Base-by-base conservation (phyloP, 257 asterid genomes). In the Solanum peruvianum region DNA sequence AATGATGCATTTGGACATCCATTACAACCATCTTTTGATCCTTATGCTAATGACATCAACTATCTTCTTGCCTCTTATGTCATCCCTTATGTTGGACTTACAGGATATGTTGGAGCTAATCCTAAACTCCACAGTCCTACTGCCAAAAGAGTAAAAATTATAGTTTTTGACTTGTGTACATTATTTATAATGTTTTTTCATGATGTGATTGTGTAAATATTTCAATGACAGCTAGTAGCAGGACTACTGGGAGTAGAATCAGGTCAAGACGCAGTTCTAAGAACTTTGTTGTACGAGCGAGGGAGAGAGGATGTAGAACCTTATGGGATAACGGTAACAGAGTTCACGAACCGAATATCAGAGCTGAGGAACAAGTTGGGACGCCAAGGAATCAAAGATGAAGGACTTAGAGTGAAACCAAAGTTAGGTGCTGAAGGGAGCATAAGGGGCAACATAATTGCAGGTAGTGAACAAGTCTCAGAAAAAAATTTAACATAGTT, bases 31-130 rank as follows among this genome's bases (percentile, higher is more conserved):
- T 92, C 95, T 15, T 97, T 97, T 44, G 94, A 95, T 92, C 99
- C 99, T 15, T 95, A 95, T 70, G 97, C 95, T 9, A 90, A 91
- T 82, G 98, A 93, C 82, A 87, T 95, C 33, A 94, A 95, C 80
- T 95, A 92, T 82, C 98, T 97, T 27, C 87, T 97, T 69, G 99
- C 99, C 4, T 93, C 94, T 6, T 97, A 94, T 73, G 82, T 97
- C 11, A 85, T 97, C n/a, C 98, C 98, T 47, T 96, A 94, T 75
- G 94, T 95, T 75, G 98, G 99, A 81, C 98, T 95, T 90, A 97
- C 98, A 0, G 99, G 98, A 13, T 97, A 95, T 15, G 99, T 97
- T 2, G 99, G 98, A 8, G 96, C 98, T 9, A 97, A 92, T 62
- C 94, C 98, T 1, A 91, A 90, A 82, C 98, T 97, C 87, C 83